Percentiles rank a stretch among this genome's conserved stretches.
Conservation (phyloP, 441 rosid genomes). For the Melastoma candidum region DNA sequence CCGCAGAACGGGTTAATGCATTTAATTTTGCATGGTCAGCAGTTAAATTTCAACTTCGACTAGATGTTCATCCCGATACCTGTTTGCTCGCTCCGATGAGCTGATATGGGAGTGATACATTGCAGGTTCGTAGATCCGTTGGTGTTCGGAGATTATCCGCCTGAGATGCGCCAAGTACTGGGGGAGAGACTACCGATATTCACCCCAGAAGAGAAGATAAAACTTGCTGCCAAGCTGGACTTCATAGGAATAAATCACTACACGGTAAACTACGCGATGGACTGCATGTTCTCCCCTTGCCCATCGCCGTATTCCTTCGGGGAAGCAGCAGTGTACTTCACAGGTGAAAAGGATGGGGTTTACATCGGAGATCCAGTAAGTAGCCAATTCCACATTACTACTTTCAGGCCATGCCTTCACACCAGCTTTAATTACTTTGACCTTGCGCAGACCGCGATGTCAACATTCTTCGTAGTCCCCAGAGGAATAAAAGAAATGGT, state of each 20-base stretch:
- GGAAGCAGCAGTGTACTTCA: slow-evolving; percentile 6
- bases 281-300: slow-evolving; percentile 10
- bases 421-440: too few species aligned
- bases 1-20: slow-evolving; percentile 7
- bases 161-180: slow-evolving; percentile 14
- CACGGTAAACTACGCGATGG: slow-evolving; percentile 5
- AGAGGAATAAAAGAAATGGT: slow-evolving; percentile 17
- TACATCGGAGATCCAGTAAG: slow-evolving; percentile 12
- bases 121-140: slow-evolving; percentile 13
- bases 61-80: neutral
- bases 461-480: slow-evolving; percentile 7
- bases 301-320: slow-evolving; percentile 1
- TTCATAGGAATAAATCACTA: slow-evolving; percentile 18
- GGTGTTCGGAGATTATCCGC: slow-evolving; percentile 13
- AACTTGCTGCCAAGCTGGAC: neutral
- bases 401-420: too few species aligned
- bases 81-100: neutral
- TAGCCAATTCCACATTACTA: too few species aligned
- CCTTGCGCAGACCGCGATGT: slow-evolving; percentile 2
- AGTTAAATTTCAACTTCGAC: neutral
- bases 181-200: slow-evolving; percentile 12
- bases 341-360: slow-evolving; percentile 10
- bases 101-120: neutral
- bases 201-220: slow-evolving; percentile 2
- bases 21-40: slow-evolving; percentile 10